Evolutionary conservation across 2,329 filamentous ascomycete genomes (phyloP).

Genomic region (Onygenales sp.): DNA sequence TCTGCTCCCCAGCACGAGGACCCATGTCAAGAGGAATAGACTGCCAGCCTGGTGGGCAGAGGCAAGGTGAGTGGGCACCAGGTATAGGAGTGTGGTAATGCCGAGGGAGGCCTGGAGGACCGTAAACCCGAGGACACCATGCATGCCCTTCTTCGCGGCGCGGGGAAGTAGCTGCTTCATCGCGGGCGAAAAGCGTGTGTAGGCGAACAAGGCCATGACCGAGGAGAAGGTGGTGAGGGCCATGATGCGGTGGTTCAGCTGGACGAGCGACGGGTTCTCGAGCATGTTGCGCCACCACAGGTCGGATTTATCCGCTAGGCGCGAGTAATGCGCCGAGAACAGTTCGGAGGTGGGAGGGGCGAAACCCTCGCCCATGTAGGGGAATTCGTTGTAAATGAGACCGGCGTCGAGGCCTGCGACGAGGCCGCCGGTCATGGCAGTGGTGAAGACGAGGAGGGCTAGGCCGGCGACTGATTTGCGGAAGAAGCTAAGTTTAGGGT

Average conservation of each 20-base stretch:
- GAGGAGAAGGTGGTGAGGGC: conserved; percentile 81
- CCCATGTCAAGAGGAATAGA: conserved; percentile 73
- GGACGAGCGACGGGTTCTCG: conserved; percentile 91
- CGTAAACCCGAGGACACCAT: conserved; percentile 75
- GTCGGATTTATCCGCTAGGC: conserved; percentile 67
- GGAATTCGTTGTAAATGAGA: conserved; percentile 98
- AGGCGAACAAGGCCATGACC: conserved; percentile 71
- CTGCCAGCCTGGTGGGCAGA: conserved; percentile 89
- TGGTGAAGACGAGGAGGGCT: conserved; percentile 69
- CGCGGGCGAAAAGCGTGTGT: conserved; percentile 57
- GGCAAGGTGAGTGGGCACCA: conserved; percentile 80
- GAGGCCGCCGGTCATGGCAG: conserved; percentile 85
- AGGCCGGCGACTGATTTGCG: conserved; percentile 63
- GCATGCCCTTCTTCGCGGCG: conserved; percentile 57
- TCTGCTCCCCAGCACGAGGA: conserved; percentile 67
- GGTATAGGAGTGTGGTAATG: conserved; percentile 84
- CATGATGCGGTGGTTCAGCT: conserved; percentile 88
- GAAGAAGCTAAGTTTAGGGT: conserved; percentile 62
- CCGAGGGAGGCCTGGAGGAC: conserved; percentile 75
- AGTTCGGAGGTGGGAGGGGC: conserved; percentile 75
- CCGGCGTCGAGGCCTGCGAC: conserved; percentile 94
- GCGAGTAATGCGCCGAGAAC: conserved; percentile 76
- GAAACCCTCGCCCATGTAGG: conserved; percentile 80
- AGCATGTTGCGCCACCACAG: conserved; percentile 96
- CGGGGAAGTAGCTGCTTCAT: conserved; percentile 51